Evolutionary conservation across 441 rosid genomes (phyloP), one percentile per base, ranked within the genome.

Genomic region (Pelargonium australe): DNA sequence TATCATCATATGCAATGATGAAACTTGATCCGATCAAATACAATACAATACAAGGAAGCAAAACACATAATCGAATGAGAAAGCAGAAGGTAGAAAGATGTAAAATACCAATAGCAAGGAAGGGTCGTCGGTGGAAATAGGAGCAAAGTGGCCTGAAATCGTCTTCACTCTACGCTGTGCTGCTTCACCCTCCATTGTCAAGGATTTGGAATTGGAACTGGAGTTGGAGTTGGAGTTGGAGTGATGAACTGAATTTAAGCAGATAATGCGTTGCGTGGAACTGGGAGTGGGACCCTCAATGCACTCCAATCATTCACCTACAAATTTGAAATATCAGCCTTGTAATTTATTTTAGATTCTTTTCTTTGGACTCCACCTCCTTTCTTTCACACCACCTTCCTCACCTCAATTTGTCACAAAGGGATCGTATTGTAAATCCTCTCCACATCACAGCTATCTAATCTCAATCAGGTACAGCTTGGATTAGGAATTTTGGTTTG

Each of bases 141-240:
- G 45, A 0, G 82, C 65, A 72, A 89, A 80, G 80, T 92, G 97
- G 63, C 80, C 76, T 23, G 91, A 85, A 53, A 92, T 75, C 75
- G 73, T 80, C 70, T 79, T 81, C 72, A 89, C 80, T 69, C 98
- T 87, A 73, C 95, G 86, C 47, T 80, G 84, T 74, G 73, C 78
- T 3, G 80, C 77, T 62, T 86, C 89, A 61, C 66, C 71, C 79
- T 87, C 92, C 98, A 89, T 88, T 64, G 23, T 49, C 11, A 7
- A 2, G 10, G 49, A 44, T 9, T 44, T 20, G 7, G 1, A 7
- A 7, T 44, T 9, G 49, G 9, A 7, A 7, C 10, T 3, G 43
- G 43, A 40, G 8, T 3, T 20, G 14, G 57, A 49, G 14, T 20
- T 3, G 43, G 43, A 40, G 8, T 3, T 20, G 14, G 57, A 49